phyloP scores from a whole-genome alignment of 495 filamentous ascomycete species.

The Talaromyces nanjingensis region DNA sequence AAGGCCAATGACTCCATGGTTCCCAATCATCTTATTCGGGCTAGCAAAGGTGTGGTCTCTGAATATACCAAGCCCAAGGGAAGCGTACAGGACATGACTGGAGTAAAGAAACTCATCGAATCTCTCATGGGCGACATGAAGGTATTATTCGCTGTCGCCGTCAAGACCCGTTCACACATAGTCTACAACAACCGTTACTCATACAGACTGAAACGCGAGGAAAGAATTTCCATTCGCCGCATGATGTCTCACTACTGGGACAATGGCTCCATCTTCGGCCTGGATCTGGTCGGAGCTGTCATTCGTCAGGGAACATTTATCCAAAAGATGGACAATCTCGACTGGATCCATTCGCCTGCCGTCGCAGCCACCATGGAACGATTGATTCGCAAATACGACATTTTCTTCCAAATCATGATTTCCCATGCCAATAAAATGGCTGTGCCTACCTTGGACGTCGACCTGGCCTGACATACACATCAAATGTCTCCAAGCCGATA shows the following conservation, averaged over 20 bases:
- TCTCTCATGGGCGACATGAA: slow-evolving; percentile 15
- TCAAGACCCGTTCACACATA: too few relatives aligned
- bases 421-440: slow-evolving; percentile 45
- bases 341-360: slow-evolving; percentile 68
- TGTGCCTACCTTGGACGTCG: slow-evolving; percentile 84
- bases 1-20: slow-evolving; percentile 37
- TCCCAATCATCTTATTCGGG: slow-evolving; percentile 52
- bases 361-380: slow-evolving; percentile 57
- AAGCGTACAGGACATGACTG: slow-evolving; percentile 23
- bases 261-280: slow-evolving; percentile 60
- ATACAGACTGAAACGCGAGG: slow-evolving; percentile 14
- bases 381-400: slow-evolving; percentile 59
- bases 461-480: slow-evolving; percentile 70
- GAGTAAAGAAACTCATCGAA: slow-evolving; percentile 38
- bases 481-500: slow-evolving; percentile 59
- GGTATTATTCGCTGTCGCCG: slow-evolving; percentile 7
- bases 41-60: slow-evolving; percentile 28
- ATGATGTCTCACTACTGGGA: slow-evolving; percentile 81
- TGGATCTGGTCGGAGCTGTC: slow-evolving; percentile 73
- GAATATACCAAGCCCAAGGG: slow-evolving; percentile 17
- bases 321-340: slow-evolving; percentile 73
- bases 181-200: neutral
- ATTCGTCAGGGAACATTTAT: slow-evolving; percentile 74
- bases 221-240: slow-evolving; percentile 51
- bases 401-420: slow-evolving; percentile 63